Percentiles rank a stretch among this genome's conserved stretches.
Conservation (phyloP, 2,329 filamentous ascomycete genomes). For the Colletotrichum trifolii region DNA sequence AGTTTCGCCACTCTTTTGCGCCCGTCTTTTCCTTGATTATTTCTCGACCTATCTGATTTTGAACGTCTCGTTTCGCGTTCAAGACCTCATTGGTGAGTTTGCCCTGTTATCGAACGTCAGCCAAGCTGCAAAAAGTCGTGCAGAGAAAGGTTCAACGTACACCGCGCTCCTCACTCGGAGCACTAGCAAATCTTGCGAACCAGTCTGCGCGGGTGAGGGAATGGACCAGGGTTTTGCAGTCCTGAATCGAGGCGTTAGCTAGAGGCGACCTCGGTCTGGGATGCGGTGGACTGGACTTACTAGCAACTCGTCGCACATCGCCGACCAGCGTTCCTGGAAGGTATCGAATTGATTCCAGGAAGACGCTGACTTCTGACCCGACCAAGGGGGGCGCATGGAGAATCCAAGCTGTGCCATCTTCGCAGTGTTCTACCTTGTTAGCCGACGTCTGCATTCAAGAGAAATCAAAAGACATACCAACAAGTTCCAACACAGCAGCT, state of each 20-base stretch:
- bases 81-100: slow-evolving; percentile 27
- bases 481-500: slow-evolving; percentile 18
- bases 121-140: not conserved
- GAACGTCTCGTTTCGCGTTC: slow-evolving; percentile 10
- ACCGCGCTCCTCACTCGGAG: slow-evolving; percentile 6
- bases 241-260: not conserved
- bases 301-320: not conserved
- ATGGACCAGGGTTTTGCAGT: slow-evolving; percentile 19
- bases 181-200: slow-evolving; percentile 19
- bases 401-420: slow-evolving; percentile 7
- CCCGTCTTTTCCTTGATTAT: slow-evolving; percentile 7
- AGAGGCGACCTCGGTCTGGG: no score
- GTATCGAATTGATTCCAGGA: slow-evolving; percentile 7
- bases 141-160: not conserved
- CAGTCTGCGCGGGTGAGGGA: slow-evolving; percentile 20
- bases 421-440: not conserved
- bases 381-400: slow-evolving; percentile 8
- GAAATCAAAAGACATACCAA: slow-evolving; percentile 1
- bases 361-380: not conserved
- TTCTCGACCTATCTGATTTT: slow-evolving; percentile 25
- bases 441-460: no score
- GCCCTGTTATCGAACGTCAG: not conserved
- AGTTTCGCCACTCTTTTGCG: not conserved
- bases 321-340: slow-evolving; percentile 6
- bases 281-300: not conserved